Evolutionary conservation across 768 basidiomycete genomes (phyloP), one percentile per base, ranked within the genome.

Genomic region (Saitozyma podzolica): DNA sequence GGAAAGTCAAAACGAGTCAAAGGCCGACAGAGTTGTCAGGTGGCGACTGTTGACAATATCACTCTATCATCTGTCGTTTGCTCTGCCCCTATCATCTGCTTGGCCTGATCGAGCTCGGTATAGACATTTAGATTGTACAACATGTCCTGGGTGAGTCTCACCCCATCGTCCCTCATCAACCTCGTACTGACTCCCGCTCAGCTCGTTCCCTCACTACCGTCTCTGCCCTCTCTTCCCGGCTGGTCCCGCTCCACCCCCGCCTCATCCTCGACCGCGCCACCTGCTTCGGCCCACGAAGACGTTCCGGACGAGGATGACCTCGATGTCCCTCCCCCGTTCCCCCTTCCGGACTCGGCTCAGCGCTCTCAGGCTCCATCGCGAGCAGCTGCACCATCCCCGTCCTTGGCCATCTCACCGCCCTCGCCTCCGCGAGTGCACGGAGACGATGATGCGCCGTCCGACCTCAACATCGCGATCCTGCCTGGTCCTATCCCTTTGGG

Each of bases 321-420:
- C 17, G 74, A 74, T 43, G 66, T 70, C 1, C 68, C 77, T 3
- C 79, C 80, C 17, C 67, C 69, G 7, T 81, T 82, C 62, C 81
- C 81, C 6, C 64, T 80, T 0, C 67, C 61, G 6, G 61, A 79
- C 56, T 81, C 81, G 3, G 68, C 70, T 47, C 80, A 81, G 52
- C 74, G 80, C 9, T 75, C 77, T 1, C 62, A 64, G 39, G 66
- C 66, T 7, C 68, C 74, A n/a, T 40, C 67, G 11, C 56, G 59
- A 45, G 17, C 62, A 39, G 37, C 49, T 19, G 13, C 50, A 16
- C 52, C 71, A 11, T 43, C 59, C 6, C 68, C 73, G 4, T 52
- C 69, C 40, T 74, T 72, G 53, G 50, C 67, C 16, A 37, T 70
- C 2, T 60, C 64, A 19, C 70, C 74, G 17, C 76, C 74, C 11